Evolutionary conservation across 192 early-diverging fungal genomes (phyloP), one percentile per base, ranked within the genome.

Genomic region (Backusella liffmaniae): DNA sequence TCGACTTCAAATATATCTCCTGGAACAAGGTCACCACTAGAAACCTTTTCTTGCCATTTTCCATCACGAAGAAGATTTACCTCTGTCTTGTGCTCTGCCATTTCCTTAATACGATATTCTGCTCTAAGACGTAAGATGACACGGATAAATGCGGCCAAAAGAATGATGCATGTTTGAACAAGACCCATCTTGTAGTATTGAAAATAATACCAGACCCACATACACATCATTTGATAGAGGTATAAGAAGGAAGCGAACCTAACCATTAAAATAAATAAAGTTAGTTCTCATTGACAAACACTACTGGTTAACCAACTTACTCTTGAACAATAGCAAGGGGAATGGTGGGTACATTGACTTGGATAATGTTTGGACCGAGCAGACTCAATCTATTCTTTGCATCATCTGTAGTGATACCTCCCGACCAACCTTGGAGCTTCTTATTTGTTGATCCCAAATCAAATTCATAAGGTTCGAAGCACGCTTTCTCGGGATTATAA

Each of bases 141-240:
- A 72, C 90, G 90, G 75, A 91, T 87, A 18, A 90, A 39, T 0
- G 90, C 89, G 18, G 89, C 82, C 1, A 83, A 23, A 4, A 90
- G 73, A 62, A 91, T 91, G 10, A 90, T 83, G 44, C 77, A 67
- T 7, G 87, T 85, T 72, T 88, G 87, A 65, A 90, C 89, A 8
- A 87, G 66, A 32, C 87, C 90, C 86, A 90, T 87, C 34, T 86
- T 76, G 76, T 84, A 91, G 81, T 91, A 91, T 77, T 84, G 83
- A 76, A 90, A 91, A 80, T 87, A 89, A 73, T 86, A 89, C 89
- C 89, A 91, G 15, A 91, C 89, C 86, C 86, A 89, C 83, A 90
- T 84, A 78, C 87, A 88, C 89, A 90, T 88, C 82, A 88, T 82
- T 74, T 89, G 89, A 77, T 91, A 91, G 49, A 90, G 78, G 67